phyloP scores from a whole-genome alignment of 768 basidiomycete species.

The Agaricus subrufescens region DNA sequence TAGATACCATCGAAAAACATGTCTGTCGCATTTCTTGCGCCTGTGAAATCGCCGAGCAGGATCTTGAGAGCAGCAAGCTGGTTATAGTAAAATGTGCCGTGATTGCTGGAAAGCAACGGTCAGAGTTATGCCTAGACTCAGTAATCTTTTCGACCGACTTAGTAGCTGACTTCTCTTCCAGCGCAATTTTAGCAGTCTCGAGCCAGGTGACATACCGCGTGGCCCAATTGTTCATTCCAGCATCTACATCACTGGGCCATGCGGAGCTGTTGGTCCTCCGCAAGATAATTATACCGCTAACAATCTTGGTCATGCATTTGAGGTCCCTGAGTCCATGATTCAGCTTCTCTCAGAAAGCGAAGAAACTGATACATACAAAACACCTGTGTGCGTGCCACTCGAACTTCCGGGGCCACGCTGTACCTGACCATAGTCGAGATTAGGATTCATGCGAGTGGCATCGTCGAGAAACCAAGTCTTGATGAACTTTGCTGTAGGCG shows the following conservation, averaged over 20 bases:
- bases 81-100: conserved; percentile 59
- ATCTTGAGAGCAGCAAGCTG: conserved; percentile 56
- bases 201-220: conserved; percentile 53
- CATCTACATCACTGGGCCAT: conserved; percentile 53
- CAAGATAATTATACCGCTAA: conserved; percentile 47
- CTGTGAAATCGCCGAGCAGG: conserved; percentile 43
- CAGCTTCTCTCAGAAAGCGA: background rate
- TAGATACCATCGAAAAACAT: conserved; percentile 50
- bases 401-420: conserved; percentile 34
- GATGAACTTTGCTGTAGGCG: conserved; percentile 35
- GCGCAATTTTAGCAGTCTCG: conserved; percentile 39
- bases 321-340: conserved; percentile 39
- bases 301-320: conserved; percentile 53
- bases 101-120: conserved; percentile 41
- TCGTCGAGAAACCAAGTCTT: conserved; percentile 57
- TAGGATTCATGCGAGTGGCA: conserved; percentile 59
- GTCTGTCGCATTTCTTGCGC: conserved; percentile 41
- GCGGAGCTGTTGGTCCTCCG: conserved; percentile 42
- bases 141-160: conserved; percentile 38
- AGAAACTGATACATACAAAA: conserved; percentile 30
- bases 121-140: background rate
- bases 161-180: conserved; percentile 37
- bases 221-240: conserved; percentile 45
- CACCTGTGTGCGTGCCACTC: conserved; percentile 45
- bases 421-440: conserved; percentile 56